These are phyloP conservation scores for Exsudoporus frostii DNA, from an alignment of 768 basidiomycete species.

Conservation along the genomic window DNA sequence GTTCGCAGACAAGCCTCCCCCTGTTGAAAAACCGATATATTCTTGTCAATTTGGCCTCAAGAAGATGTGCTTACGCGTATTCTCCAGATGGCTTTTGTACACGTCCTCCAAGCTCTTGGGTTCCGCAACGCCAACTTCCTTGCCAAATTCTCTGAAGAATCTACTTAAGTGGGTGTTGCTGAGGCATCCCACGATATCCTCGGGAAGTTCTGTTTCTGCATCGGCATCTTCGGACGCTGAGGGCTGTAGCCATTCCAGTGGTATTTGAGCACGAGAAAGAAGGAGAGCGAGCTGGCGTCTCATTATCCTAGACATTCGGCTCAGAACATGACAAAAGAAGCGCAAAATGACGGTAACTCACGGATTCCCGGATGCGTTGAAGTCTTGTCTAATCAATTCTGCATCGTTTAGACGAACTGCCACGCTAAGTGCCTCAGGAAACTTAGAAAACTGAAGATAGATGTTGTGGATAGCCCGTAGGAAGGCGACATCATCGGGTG, in stretches of 20 bases:
- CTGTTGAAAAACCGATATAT: constrained; percentile 32
- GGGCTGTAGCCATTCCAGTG: constrained; percentile 82
- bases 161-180: constrained; percentile 81
- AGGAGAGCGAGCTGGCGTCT: constrained; percentile 92
- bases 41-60: background rate
- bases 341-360: constrained; percentile 36
- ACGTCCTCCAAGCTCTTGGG: constrained; percentile 94
- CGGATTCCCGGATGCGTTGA: constrained; percentile 86
- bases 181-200: constrained; percentile 81
- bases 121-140: constrained; percentile 86
- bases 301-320: constrained; percentile 58
- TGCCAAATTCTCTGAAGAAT: constrained; percentile 88
- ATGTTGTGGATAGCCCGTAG: constrained; percentile 84
- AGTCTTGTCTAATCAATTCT: constrained; percentile 80
- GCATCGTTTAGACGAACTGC: constrained; percentile 82
- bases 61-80: constrained; percentile 56
- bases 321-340: background rate
- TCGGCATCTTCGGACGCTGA: constrained; percentile 47
- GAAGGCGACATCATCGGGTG: constrained; percentile 90
- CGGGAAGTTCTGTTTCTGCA: constrained; percentile 64
- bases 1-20: constrained; percentile 63
- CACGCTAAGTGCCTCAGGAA: constrained; percentile 86
- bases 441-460: constrained; percentile 81
- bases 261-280: constrained; percentile 88
- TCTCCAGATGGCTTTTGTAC: constrained; percentile 95